Conservation (phyloP, 805 yeast species). For the Lipomyces oligophaga region DNA sequence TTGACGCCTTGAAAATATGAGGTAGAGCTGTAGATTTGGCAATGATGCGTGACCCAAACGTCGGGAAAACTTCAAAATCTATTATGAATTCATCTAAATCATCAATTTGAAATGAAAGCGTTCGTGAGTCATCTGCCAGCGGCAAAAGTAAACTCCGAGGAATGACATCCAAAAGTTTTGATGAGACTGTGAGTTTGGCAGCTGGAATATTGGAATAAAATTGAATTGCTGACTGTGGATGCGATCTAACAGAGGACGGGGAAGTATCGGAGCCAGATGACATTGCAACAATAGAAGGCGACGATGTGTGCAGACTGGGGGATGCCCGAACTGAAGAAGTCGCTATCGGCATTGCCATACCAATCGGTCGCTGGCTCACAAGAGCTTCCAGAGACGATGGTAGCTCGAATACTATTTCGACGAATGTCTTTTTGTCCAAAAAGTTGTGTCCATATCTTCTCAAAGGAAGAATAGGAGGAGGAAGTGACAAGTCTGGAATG, state of each 20-base stretch:
- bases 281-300: neutral
- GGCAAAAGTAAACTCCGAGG: constrained; percentile 86
- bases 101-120: constrained; percentile 54
- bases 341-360: neutral
- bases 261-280: neutral
- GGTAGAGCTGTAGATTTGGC: constrained; percentile 84
- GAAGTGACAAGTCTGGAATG: constrained; percentile 86
- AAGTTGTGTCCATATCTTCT: constrained; percentile 95
- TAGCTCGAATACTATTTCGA: constrained; percentile 67
- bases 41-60: constrained; percentile 86
- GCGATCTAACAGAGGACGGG: constrained; percentile 1
- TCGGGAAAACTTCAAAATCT: constrained; percentile 76
- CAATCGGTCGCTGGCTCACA: too few relatives aligned
- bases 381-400: constrained; percentile 37
- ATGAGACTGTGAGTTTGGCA: constrained; percentile 71
- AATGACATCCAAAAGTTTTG: constrained; percentile 65
- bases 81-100: constrained; percentile 27
- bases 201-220: constrained; percentile 45
- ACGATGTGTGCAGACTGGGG: neutral
- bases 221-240: constrained; percentile 43
- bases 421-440: constrained; percentile 79
- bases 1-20: constrained; percentile 43
- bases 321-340: neutral
- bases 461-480: constrained; percentile 94
- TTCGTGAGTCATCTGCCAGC: constrained; percentile 59